A percentile compares a stretch with the other conserved stretches of the same genome.
These are phyloP conservation scores for Tylopilus felleus DNA, from an alignment of 768 basidiomycete genomes.

Conservation along the genomic window DNA sequence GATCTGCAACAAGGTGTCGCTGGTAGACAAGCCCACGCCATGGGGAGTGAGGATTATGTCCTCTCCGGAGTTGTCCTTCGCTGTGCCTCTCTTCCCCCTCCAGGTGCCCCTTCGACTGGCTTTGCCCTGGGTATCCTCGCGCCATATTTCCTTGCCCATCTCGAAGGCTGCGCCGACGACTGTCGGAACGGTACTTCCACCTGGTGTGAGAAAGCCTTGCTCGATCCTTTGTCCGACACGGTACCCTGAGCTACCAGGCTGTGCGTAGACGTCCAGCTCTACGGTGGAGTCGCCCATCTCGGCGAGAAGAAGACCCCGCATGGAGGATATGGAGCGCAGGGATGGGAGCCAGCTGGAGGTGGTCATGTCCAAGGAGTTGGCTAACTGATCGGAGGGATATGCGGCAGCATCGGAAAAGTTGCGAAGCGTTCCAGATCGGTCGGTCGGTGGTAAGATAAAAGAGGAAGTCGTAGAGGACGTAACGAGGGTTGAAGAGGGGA, in stretches of 20 bases:
- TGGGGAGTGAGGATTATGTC: slow-evolving; percentile 4
- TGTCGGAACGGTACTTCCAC: slow-evolving; percentile 21
- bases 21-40: slow-evolving; percentile 37
- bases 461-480: slow-evolving; percentile 26
- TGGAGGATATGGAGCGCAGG: slow-evolving; percentile 37
- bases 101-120: slow-evolving; percentile 11
- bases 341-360: slow-evolving; percentile 20
- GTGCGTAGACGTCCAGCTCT: slow-evolving; percentile 37
- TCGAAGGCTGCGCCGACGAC: slow-evolving; percentile 10
- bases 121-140: slow-evolving; percentile 9
- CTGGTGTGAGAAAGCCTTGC: slow-evolving; percentile 30
- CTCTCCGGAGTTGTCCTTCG: slow-evolving; percentile 6
- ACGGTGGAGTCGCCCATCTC: slow-evolving; percentile 49
- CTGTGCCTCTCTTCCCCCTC: slow-evolving; percentile 11
- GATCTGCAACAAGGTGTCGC: slow-evolving; percentile 51
- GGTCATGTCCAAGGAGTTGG: slow-evolving; percentile 4
- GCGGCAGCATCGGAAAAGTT: slow-evolving; percentile 22
- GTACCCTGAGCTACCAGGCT: slow-evolving; percentile 36
- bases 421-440: slow-evolving; percentile 14
- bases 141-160: slow-evolving; percentile 23
- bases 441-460: slow-evolving; percentile 16
- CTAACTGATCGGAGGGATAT: slow-evolving; percentile 1
- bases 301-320: slow-evolving; percentile 46
- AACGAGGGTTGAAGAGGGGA: slow-evolving; percentile 25
- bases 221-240: slow-evolving; percentile 40